Percentiles rank a stretch among this genome's conserved stretches.
Conservation (phyloP, 1,284 basidiomycete species). For the Ganoderma leucocontextum region DNA sequence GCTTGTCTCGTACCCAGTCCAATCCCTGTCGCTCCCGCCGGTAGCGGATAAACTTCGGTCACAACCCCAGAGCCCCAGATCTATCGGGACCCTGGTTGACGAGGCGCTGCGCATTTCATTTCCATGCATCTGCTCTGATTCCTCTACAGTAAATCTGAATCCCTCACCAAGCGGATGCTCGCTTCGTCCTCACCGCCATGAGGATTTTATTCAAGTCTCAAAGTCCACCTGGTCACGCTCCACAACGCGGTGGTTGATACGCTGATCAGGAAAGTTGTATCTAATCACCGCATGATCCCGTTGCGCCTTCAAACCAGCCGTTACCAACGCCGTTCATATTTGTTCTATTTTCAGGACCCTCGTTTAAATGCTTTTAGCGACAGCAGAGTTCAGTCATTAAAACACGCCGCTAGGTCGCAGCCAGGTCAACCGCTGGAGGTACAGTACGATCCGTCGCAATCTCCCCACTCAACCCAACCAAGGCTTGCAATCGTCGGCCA, state of each 20-base stretch:
- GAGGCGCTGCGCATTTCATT: background rate
- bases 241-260: background rate
- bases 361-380: background rate
- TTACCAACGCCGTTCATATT: background rate
- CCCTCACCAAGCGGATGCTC: background rate
- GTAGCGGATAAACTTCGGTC: no score
- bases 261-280: background rate
- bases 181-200: background rate
- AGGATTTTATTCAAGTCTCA: background rate
- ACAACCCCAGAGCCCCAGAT: background rate
- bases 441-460: background rate
- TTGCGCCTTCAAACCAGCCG: background rate
- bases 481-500: background rate
- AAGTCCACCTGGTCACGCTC: background rate
- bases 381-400: background rate
- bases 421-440: background rate
- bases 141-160: background rate
- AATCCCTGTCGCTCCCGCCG: no score
- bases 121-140: background rate
- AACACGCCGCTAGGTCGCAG: background rate
- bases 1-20: no score
- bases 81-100: background rate
- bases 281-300: background rate
- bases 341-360: constrained; percentile 6
- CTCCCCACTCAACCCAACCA: background rate